These are phyloP conservation scores for Candida argentea DNA, from an alignment of 805 yeast genomes.

Conservation along the genomic window DNA sequence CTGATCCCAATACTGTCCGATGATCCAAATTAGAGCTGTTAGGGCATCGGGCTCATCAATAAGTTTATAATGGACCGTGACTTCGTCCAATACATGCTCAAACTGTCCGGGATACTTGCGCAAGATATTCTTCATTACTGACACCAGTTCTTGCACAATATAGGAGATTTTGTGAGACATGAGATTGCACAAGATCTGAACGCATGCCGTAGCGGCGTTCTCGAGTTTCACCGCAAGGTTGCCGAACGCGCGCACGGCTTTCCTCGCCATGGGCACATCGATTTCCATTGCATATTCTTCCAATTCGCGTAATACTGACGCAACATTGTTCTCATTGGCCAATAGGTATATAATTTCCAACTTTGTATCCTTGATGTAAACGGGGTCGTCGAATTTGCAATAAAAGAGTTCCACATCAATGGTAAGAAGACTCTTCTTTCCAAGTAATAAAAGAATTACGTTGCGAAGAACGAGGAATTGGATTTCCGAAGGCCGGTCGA, in stretches of 20 bases:
- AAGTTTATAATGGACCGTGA: slow-evolving; percentile 25
- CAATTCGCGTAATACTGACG: slow-evolving; percentile 58
- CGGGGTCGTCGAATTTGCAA: slow-evolving; percentile 76
- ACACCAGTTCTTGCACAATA: slow-evolving; percentile 69
- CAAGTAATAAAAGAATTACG: slow-evolving; percentile 61
- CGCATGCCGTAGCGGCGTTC: slow-evolving; percentile 52
- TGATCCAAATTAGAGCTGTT: slow-evolving; percentile 72
- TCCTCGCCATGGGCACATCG: slow-evolving; percentile 77
- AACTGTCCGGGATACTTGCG: slow-evolving; percentile 63
- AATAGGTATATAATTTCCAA: slow-evolving; percentile 75
- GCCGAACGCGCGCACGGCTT: slow-evolving; percentile 84
- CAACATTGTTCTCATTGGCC: slow-evolving; percentile 55
- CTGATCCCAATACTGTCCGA: slow-evolving; percentile 56
- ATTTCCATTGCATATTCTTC: slow-evolving; percentile 83
- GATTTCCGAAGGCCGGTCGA: slow-evolving; percentile 71
- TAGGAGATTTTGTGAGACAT: slow-evolving; percentile 58
- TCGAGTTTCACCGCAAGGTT: slow-evolving; percentile 74
- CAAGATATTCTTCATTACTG: slow-evolving; percentile 67
- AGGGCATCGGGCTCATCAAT: slow-evolving; percentile 73
- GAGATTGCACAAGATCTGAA: slow-evolving; percentile 48
- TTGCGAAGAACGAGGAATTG: slow-evolving; percentile 79
- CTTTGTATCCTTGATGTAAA: slow-evolving; percentile 83
- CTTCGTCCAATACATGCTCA: slow-evolving; percentile 19
- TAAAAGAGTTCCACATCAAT: slow-evolving; percentile 75
- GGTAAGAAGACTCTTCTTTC: slow-evolving; percentile 47